Evolutionary conservation across 331 rosid species (phyloP).

Genomic region (Ulmus americana): DNA sequence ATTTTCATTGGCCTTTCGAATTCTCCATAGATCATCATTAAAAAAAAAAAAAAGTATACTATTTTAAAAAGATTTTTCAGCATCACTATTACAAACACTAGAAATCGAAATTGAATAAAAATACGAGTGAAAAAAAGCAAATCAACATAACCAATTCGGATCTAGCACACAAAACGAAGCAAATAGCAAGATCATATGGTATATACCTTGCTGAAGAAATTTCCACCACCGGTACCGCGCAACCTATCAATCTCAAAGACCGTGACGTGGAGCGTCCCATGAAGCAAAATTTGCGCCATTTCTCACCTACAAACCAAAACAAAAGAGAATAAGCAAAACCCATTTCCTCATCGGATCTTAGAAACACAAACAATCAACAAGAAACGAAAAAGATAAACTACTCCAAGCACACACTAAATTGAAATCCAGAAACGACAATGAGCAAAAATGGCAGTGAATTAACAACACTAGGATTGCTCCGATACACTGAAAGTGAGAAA

Average conservation of each 20-base stretch:
- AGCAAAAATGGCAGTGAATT: not conserved
- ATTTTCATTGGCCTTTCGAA: too few relatives aligned
- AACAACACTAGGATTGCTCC: too few relatives aligned
- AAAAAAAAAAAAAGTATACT: too few relatives aligned
- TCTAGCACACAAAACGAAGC: slow-evolving; percentile 6
- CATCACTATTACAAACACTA: too few relatives aligned
- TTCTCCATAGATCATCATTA: too few relatives aligned
- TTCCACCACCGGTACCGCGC: slow-evolving; percentile 37
- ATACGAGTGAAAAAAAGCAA: not conserved
- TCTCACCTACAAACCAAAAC: slow-evolving; percentile 43
- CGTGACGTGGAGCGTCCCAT: slow-evolving; percentile 88
- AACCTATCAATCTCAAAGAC: slow-evolving; percentile 71
- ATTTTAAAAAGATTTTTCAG: too few relatives aligned
- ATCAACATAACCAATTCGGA: slow-evolving; percentile 17
- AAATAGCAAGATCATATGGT: not conserved
- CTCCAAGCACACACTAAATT: too few relatives aligned
- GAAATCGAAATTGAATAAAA: not conserved
- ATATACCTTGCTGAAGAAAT: slow-evolving; percentile 54
- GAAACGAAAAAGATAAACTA: not conserved
- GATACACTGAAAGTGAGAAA: too few relatives aligned
- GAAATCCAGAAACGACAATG: not conserved
- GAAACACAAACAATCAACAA: not conserved
- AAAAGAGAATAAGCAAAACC: slow-evolving; percentile 22
- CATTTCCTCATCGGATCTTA: slow-evolving; percentile 28
- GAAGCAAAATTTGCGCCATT: slow-evolving; percentile 76